Conservation (phyloP, 2,329 filamentous ascomycete genomes). For the Fonsecaea pedrosoi region DNA sequence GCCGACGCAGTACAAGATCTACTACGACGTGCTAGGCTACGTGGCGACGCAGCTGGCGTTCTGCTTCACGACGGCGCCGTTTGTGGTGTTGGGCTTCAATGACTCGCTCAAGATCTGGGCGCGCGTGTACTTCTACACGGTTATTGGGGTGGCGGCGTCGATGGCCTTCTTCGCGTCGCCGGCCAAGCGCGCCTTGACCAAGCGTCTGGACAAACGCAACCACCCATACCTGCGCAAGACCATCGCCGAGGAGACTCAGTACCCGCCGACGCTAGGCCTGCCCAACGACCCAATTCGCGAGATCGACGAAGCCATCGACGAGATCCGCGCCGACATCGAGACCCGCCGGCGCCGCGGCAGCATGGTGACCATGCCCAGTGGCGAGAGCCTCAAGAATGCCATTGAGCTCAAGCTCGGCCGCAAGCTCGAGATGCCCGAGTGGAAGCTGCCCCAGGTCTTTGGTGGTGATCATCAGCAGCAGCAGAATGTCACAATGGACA, state of each 20-base stretch:
- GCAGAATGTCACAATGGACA: not conserved
- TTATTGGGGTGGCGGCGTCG: constrained; percentile 69
- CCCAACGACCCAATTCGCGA: constrained; percentile 77
- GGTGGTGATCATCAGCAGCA: not conserved
- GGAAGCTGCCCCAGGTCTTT: constrained; percentile 24
- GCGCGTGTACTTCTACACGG: constrained; percentile 85
- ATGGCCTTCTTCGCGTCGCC: constrained; percentile 82
- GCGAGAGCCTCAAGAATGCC: constrained; percentile 59
- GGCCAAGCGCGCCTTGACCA: constrained; percentile 67
- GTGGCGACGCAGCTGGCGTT: constrained; percentile 81
- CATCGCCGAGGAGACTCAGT: constrained; percentile 65
- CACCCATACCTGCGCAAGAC: constrained; percentile 51
- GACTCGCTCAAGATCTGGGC: constrained; percentile 78
- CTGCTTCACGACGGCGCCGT: constrained; percentile 81
- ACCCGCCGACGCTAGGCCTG: constrained; percentile 75
- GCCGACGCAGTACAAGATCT: constrained; percentile 74
- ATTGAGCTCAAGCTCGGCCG: constrained; percentile 44
- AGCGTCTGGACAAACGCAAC: constrained; percentile 65
- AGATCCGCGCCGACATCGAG: constrained; percentile 76
- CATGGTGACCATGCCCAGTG: constrained; percentile 52
- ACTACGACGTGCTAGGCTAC: constrained; percentile 82
- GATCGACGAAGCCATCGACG: constrained; percentile 76
- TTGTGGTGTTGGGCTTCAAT: constrained; percentile 77
- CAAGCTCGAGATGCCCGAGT: constrained; percentile 27
- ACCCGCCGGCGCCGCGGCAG: constrained; percentile 59